These are phyloP conservation scores for Micromonas commoda DNA, from an alignment of 139 green algal genomes.

Conservation along the genomic window DNA sequence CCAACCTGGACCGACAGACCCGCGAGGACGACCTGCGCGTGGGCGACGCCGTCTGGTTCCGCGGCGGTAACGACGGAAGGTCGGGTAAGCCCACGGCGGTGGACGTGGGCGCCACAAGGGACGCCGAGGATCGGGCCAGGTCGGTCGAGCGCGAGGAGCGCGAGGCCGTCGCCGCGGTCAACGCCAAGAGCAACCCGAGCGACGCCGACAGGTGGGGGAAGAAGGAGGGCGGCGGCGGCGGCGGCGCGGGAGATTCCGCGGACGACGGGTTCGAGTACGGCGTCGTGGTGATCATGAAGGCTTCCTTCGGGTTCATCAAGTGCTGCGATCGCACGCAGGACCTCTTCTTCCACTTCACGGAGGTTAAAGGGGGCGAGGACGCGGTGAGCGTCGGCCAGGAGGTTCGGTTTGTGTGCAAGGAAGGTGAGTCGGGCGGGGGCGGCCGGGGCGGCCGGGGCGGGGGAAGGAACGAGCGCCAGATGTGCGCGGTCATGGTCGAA, in stretches of 20 bases:
- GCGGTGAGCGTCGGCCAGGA: background rate
- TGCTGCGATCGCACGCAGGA: conserved; percentile 16
- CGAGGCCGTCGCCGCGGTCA: background rate
- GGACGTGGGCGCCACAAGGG: background rate
- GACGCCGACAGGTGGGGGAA: background rate
- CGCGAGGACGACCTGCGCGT: background rate
- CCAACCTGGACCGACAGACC: background rate
- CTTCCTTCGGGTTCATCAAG: conserved; percentile 23
- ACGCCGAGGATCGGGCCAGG: background rate
- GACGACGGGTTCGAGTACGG: conserved; percentile 13
- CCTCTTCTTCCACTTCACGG: conserved; percentile 27
- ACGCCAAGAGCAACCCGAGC: background rate
- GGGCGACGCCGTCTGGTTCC: background rate
- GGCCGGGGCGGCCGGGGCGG: no score
- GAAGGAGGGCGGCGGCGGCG: background rate
- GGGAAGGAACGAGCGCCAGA: background rate
- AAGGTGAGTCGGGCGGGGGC: background rate
- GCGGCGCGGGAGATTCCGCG: background rate
- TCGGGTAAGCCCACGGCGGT: background rate
- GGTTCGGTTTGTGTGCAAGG: background rate
- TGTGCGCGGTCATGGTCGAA: background rate
- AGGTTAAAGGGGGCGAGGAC: background rate
- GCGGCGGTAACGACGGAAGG: background rate
- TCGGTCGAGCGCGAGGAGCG: background rate
- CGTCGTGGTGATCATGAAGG: conserved; percentile 6